phyloP scores from a whole-genome alignment of 2,329 filamentous ascomycete species.

The Neurospora crassa region DNA sequence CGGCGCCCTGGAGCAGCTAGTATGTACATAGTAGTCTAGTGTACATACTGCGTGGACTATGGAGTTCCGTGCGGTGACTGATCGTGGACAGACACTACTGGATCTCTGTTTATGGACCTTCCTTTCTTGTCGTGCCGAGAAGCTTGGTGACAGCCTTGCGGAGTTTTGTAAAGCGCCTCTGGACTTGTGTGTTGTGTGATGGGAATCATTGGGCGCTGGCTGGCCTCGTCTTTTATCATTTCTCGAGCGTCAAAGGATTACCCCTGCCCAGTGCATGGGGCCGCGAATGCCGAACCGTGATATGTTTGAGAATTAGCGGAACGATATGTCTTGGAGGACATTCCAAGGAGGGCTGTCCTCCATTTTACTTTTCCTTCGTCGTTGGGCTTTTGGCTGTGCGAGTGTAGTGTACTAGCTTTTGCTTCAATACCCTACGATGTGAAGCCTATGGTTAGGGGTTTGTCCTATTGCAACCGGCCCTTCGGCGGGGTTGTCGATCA shows the following conservation, averaged over 20 bases:
- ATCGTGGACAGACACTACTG: neutral
- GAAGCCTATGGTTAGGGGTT: neutral
- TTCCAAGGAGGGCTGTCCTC: neutral
- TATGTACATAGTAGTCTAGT: neutral
- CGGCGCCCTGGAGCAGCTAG: neutral
- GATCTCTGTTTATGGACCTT: conserved; percentile 12
- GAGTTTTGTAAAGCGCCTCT: neutral
- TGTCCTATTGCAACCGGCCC: neutral
- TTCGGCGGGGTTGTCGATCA: neutral
- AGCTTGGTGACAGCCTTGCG: neutral
- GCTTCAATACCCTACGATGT: neutral
- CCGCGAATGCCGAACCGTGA: neutral
- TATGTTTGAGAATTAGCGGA: neutral
- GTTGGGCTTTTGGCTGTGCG: neutral
- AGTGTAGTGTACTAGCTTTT: neutral
- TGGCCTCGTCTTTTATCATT: neutral
- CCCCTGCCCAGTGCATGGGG: neutral
- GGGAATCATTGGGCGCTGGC: neutral
- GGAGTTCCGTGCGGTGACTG: neutral
- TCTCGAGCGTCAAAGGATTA: neutral
- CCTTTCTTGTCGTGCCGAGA: conserved; percentile 16
- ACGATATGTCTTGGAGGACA: neutral
- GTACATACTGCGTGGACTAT: neutral
- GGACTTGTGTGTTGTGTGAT: neutral
- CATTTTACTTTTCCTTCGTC: neutral